Conservation (phyloP, 768 basidiomycete genomes). For the Suillus weaverae region DNA sequence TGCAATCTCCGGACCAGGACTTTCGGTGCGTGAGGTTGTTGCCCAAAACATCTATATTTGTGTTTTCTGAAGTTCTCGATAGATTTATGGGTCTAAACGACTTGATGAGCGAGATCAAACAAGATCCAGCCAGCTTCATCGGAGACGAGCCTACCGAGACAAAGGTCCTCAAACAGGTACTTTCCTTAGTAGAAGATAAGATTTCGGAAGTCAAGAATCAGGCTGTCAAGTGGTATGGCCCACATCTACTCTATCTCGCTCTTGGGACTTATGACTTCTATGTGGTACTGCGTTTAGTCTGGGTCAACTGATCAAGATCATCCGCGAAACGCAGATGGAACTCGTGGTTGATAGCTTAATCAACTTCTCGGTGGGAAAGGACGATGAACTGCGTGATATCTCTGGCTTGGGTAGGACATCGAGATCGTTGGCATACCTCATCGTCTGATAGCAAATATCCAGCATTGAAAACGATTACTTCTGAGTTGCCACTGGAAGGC, state of each 20-base stretch:
- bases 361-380: slow-evolving; percentile 78
- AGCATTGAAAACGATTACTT: slow-evolving; percentile 95
- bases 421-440: background rate
- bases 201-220: slow-evolving; percentile 99
- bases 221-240: slow-evolving; percentile 86
- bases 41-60: slow-evolving; percentile 17
- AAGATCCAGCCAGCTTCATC: slow-evolving; percentile 70
- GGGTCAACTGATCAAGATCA: slow-evolving; percentile 87
- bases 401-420: slow-evolving; percentile 73
- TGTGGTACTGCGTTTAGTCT: slow-evolving; percentile 49
- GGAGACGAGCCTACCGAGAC: slow-evolving; percentile 86
- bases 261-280: slow-evolving; percentile 3
- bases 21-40: slow-evolving; percentile 57
- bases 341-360: slow-evolving; percentile 88
- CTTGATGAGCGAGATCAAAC: slow-evolving; percentile 83
- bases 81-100: slow-evolving; percentile 98
- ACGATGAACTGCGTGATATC: slow-evolving; percentile 93
- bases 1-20: slow-evolving; percentile 90
- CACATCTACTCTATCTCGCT: background rate
- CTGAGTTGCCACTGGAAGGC: slow-evolving; percentile 82
- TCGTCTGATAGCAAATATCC: slow-evolving; percentile 9
- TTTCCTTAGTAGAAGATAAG: slow-evolving; percentile 87
- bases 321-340: slow-evolving; percentile 81
- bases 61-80: slow-evolving; percentile 20
- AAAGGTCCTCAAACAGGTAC: slow-evolving; percentile 80